Base-by-base conservation (phyloP, 495 filamentous ascomycete species). In the Xylaria telfairii region DNA sequence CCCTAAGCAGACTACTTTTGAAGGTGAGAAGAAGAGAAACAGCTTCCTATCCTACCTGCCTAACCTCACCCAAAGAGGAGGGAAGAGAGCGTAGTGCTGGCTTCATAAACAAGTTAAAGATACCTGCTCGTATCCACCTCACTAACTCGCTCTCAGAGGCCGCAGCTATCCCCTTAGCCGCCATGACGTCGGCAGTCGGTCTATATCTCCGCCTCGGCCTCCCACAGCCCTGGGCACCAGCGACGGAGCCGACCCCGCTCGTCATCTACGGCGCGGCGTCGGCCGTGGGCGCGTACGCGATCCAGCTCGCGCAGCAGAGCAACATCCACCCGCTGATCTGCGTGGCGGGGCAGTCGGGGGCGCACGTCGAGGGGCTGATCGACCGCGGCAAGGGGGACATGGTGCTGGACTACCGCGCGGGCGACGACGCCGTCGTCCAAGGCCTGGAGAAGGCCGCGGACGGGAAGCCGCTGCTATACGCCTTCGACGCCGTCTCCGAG, bases 321-420 rank as follows among this genome's bases (percentile, higher is more conserved):
- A 90, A 92, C 73, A 90, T 95, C 69, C 91, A 93, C 76, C 92
- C 92, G 0, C 70, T 94, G n/a, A 90, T 94, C 67, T 87, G 80
- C 46, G 82, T 95, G 6, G 92, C 92, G 1, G 92, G 92, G 1
- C 80, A 81, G 24, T 87, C 88, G 12, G 78, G 75, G 15, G 49
- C 85, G 5, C 88, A 87, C 72, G 89, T 93, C 0, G 83, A 88
- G 75, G 78, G 73, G 0, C 77, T 93, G 41, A 83, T 95, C 49
- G 89, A 92, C 75, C 76, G 75, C 44, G 73, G 72, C 65, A 92
- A 91, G 76, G 92, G 92, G 59, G 92, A 95, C 74, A 78, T 81
- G 0, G 81, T 94, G 21, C 72, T 94, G 65, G 92, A 94, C 80
- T 94, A 95, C 74, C 90, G 92, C 24, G 78, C 82, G 0, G 89